Evolutionary conservation across 352 stramenopile genomes (phyloP).

Genomic region (Phytophthora sansomeana): DNA sequence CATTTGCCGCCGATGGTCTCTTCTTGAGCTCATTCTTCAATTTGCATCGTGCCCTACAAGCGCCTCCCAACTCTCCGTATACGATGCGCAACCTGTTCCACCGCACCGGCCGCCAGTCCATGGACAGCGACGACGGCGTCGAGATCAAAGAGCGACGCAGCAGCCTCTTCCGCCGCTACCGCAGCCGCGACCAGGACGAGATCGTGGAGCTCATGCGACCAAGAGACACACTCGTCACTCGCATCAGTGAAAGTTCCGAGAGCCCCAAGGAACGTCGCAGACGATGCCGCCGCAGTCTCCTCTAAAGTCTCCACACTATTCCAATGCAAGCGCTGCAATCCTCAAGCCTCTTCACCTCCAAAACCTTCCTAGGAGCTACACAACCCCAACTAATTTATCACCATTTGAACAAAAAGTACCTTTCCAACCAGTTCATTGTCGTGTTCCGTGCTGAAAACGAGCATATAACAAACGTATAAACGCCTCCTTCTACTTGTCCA

Average conservation of each 20-base stretch:
- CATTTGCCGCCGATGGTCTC: neutral
- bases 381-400: no score
- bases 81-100: constrained; percentile 50
- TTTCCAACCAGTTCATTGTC: neutral
- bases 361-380: no score
- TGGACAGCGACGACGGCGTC: constrained; percentile 20
- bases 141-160: constrained; percentile 38
- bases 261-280: constrained; percentile 32
- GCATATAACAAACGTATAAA: constrained; percentile 26
- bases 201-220: constrained; percentile 49
- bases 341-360: neutral
- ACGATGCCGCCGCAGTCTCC: constrained; percentile 24
- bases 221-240: constrained; percentile 48
- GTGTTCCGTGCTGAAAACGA: constrained; percentile 19
- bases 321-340: constrained; percentile 10
- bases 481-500: neutral
- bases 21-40: constrained; percentile 28
- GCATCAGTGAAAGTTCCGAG: constrained; percentile 27
- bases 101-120: constrained; percentile 23
- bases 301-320: neutral
- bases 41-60: constrained; percentile 19
- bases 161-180: constrained; percentile 35
- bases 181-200: constrained; percentile 28
- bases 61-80: neutral
- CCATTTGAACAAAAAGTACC: no score